Base-by-base conservation (phyloP, 495 filamentous ascomycete genomes). In the Penicillium goetzii region DNA sequence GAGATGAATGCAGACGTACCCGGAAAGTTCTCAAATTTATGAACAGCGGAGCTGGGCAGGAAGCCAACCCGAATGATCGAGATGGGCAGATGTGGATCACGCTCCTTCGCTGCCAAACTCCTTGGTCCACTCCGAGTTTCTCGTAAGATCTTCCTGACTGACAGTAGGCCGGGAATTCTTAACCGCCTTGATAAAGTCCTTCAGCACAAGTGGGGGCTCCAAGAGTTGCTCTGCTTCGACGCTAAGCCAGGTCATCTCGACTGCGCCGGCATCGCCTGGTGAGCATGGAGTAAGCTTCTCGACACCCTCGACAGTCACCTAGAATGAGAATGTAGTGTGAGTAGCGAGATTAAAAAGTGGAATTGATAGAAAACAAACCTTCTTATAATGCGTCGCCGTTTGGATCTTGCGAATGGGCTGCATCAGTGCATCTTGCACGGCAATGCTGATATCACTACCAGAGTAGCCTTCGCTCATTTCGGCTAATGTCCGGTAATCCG, bases 381-480 rank as follows among this genome's bases (percentile, higher is more conserved):
- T 90, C 75, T 97, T 98, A 78, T 98, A 99, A 79, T 99, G 95
- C 60, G 95, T 99, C 32, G 95, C 95, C 52, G 92, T 97, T 79
- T 98, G 94, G 65, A 99, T 98, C 80, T 96, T 96, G 58, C 95
- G 83, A 59, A 99, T 91, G 1, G 95, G 96, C 71, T 98, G 92
- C 95, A 99, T 99, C 21, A 98, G 80, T 12, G 95, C 95, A 78
- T 97, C 93, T 74, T 99, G 95, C 26, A 98, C 95, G 6, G 91
- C 93, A 70, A 98, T 98, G 71, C 85, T 89, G 72, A 99, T 97
- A 86, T 99, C 95, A 59, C 89, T 93, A 12, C 95, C 95, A 0
- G 93, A 97, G 72, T 97, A 99, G 10, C 93, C 93, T 63, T 97
- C 95, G 38, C 91, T 90, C 71, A 93, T 78, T 64, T 90, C 83